Evolutionary conservation across 2,329 filamentous ascomycete species (phyloP), one percentile per base, ranked within the genome.

Genomic region (Penicillium sp.): DNA sequence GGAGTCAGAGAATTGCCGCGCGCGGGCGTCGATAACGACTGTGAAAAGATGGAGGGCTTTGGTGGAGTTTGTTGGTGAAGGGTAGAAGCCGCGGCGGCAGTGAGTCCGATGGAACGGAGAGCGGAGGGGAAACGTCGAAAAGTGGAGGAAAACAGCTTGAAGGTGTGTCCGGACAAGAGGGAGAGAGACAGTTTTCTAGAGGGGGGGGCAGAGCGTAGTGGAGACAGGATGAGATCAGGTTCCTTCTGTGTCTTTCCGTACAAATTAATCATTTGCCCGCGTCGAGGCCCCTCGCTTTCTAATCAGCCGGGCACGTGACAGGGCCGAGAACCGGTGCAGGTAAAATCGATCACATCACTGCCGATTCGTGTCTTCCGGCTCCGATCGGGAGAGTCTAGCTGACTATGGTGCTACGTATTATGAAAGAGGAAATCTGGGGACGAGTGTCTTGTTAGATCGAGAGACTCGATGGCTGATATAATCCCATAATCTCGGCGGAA

Each of bases 71-170:
- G 85, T 62, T 88, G 78, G 56, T 86, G 82, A 48, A 89, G 79
- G 38, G 85, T 81, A 58, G 87, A 81, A 44, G 88, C 88, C 58
- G 85, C 86, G 70, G 90, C 81, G 59, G 89, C 84, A 60, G 92
- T 83, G 64, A 90, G 82, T 66, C 84, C 81, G 66, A 87, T 79
- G 65, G 89, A 88, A 76, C 88, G 85, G 69, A 95, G 80, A 70
- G 88, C 76, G 56, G 76, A 72, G 65, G 79, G 74, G 57, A 78
- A 84, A 72, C 89, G 85, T 77, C 84, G 84, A 65, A 93, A 85
- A 61, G 83, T 80, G 74, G 87, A 90, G 80, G 90, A 90, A 82
- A 95, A 96, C 93, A 96, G 83, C 80, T 92, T 96, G 89, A 78
- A 87, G 85, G 80, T 79, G 70, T 59, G 57, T 49, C 42, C n/a